Conservation (phyloP, 805 yeast species). For the Pichia paraexigua region DNA sequence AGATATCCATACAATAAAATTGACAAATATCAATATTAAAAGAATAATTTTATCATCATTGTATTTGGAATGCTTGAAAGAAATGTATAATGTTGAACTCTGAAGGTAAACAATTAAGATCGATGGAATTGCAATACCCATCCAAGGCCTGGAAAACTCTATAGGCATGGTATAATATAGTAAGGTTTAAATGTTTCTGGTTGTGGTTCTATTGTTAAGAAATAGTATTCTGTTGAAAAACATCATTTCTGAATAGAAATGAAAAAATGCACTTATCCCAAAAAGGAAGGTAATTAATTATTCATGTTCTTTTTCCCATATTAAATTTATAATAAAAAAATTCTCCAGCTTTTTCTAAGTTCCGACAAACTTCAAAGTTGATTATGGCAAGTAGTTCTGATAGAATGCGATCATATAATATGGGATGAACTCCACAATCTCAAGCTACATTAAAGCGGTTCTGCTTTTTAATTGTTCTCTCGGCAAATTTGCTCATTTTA, state of each 20-base stretch:
- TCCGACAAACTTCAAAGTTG: no score
- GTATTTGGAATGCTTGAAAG: constrained; percentile 35
- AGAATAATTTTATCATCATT: constrained; percentile 29
- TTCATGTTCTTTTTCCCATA: neutral
- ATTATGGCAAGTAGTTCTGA: no score
- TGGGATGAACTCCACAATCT: no score
- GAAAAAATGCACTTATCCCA: neutral
- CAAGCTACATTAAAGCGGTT: no score
- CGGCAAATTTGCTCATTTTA: no score
- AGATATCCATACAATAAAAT: constrained; percentile 59
- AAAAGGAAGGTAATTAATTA: neutral
- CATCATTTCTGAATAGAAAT: neutral
- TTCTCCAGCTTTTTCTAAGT: no score
- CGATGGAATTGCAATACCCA: constrained; percentile 54
- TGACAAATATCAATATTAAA: constrained; percentile 20
- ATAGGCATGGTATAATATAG: constrained; percentile 17
- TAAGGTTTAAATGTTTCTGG: constrained; percentile 13
- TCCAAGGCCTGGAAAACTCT: constrained; percentile 39
- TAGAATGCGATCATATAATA: no score
- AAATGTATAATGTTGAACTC: constrained; percentile 51
- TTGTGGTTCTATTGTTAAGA: no score
- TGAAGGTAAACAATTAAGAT: constrained; percentile 50
- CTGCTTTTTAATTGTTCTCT: no score
- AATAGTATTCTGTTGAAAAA: no score
- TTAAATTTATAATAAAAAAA: no score